Evolutionary conservation across 2,329 filamentous ascomycete genomes (phyloP), one percentile per base, ranked within the genome.

Genomic region (Claviceps africana): DNA sequence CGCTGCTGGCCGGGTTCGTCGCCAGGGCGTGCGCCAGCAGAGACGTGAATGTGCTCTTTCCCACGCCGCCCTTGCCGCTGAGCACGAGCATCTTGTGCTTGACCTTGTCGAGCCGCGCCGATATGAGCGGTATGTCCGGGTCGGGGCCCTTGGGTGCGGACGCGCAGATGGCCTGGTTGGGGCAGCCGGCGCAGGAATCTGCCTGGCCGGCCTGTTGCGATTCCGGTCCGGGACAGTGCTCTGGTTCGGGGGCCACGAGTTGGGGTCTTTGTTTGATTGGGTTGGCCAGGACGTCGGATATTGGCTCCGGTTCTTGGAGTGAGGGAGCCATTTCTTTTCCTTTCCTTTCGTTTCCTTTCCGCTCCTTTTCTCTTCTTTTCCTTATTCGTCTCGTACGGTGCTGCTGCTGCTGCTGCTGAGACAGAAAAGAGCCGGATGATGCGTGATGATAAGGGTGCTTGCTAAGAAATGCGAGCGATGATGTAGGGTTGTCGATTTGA

Each of bases 111-210:
- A 98, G 82, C 4, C 91, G 86, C 52, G 84, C 79, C 17, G 89
- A 85, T 61, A 98, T 96, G 58, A 93, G 67, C 3, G 89, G 83
- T 46, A 97, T 87, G 67, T 98, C 93, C 0, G 91, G 91, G 65
- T 98, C 93, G 2, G 93, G 91, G 0, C 91, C 93, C 69, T 96
- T 96, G 22, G 91, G 90, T 1, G 90, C 86, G 1, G 90, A 87
- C 19, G 91, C 90, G 73, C 93, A 98, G 61, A 98, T 95, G 47
- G 82, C 75, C 72, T 98, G 90, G 72, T 98, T 98, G 1, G 93
- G 93, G 64, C 93, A 98, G 51, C 90, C 90, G 47, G 85, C 88
- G 72, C 93, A 98, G 44, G 88, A 89, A 69, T 95, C 90, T 50
- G 80, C 79, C 54, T 75, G 75, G 56, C 82, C 82, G 52, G 82